These are phyloP conservation scores for Entoloma clypeatum DNA, from an alignment of 1,284 basidiomycete genomes.

Conservation along the genomic window DNA sequence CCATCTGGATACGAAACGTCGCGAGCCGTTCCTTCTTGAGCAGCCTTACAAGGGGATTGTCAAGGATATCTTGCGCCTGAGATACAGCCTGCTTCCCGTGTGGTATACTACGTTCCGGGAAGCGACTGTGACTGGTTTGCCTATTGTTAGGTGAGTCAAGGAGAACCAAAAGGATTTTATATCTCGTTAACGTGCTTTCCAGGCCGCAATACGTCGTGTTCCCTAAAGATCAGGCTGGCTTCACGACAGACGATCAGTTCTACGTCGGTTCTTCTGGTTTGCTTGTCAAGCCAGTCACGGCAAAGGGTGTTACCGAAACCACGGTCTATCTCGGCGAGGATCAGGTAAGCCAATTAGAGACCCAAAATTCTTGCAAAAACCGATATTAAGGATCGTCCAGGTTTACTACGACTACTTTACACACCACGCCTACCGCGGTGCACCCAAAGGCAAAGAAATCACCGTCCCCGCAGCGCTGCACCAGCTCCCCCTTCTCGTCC, in stretches of 20 bases:
- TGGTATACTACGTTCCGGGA: slow-evolving; percentile 98
- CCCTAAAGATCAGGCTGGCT: slow-evolving; percentile 84
- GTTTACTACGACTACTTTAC: slow-evolving; percentile 96
- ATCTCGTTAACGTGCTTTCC: slow-evolving; percentile 9
- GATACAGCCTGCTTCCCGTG: slow-evolving; percentile 86
- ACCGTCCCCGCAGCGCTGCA: slow-evolving; percentile 76
- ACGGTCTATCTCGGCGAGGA: slow-evolving; percentile 87
- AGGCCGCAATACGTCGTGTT: slow-evolving; percentile 94
- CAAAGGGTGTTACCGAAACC: slow-evolving; percentile 67
- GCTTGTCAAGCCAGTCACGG: slow-evolving; percentile 88
- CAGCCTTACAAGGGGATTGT: slow-evolving; percentile 85
- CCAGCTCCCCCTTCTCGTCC: slow-evolving; percentile 82
- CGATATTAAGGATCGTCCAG: slow-evolving; percentile 31
- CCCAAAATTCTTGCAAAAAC: no score
- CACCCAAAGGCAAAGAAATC: slow-evolving; percentile 59
- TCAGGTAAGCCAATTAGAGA: slow-evolving; percentile 52
- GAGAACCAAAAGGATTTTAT: slow-evolving; percentile 1
- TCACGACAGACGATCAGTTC: slow-evolving; percentile 91
- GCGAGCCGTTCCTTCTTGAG: slow-evolving; percentile 92
- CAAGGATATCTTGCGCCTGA: slow-evolving; percentile 74
- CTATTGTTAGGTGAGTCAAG: slow-evolving; percentile 65
- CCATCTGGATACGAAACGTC: slow-evolving; percentile 96
- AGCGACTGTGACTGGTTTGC: slow-evolving; percentile 74
- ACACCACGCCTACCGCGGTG: slow-evolving; percentile 61
- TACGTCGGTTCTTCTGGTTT: slow-evolving; percentile 88